Percentiles rank a stretch among this genome's conserved stretches.
phyloP scores from a whole-genome alignment of 2,329 filamentous ascomycete species.

The Beauveria asiatica region DNA sequence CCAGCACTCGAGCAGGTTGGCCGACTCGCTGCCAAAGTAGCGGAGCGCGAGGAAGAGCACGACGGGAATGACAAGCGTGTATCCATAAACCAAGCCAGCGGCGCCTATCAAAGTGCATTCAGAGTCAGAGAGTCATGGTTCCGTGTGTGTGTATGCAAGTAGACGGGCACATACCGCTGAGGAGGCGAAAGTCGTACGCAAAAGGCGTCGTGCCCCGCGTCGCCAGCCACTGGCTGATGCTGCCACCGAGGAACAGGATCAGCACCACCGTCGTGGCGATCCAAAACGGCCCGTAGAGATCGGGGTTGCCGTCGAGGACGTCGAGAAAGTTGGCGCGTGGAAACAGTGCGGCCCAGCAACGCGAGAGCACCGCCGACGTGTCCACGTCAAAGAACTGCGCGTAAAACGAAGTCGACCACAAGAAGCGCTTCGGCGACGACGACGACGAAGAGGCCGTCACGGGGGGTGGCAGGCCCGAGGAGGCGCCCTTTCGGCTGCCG shows the following conservation, averaged over 20 bases:
- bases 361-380: conserved; percentile 76
- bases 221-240: conserved; percentile 83
- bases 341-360: conserved; percentile 83
- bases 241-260: conserved; percentile 90
- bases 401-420: conserved; percentile 92
- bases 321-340: conserved; percentile 93
- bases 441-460: conserved; percentile 43
- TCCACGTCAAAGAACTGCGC: conserved; percentile 98
- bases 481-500: conserved; percentile 35
- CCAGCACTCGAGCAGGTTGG: conserved; percentile 91
- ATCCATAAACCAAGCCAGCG: conserved; percentile 89
- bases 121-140: neutral
- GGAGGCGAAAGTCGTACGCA: conserved; percentile 80
- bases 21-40: conserved; percentile 91
- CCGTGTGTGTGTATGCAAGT: too few relatives aligned
- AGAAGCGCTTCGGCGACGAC: conserved; percentile 66
- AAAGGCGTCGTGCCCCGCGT: conserved; percentile 63
- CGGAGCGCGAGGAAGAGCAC: conserved; percentile 79
- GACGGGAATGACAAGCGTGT: conserved; percentile 80
- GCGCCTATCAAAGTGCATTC: conserved; percentile 44
- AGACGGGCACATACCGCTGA: conserved; percentile 56
- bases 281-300: conserved; percentile 96
- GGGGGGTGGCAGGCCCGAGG: conserved; percentile 45
- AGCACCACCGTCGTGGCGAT: conserved; percentile 96
- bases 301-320: conserved; percentile 91